Evolutionary conservation across 768 basidiomycete genomes (phyloP).

Genomic region (Hirschioporus abietinus): DNA sequence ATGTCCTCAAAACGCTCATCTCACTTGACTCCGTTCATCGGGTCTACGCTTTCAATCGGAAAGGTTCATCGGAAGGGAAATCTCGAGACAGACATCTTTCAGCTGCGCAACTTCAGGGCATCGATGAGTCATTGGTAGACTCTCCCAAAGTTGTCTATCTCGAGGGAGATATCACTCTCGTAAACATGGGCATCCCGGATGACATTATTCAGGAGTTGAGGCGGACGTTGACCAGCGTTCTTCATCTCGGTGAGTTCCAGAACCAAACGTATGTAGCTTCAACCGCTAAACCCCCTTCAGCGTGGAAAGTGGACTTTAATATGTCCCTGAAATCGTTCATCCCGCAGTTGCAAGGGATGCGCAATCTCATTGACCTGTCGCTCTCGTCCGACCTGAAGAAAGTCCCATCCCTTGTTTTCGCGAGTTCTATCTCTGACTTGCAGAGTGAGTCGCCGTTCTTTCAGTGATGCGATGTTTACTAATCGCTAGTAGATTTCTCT

Average conservation of each 20-base stretch:
- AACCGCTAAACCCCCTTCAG: conserved; percentile 13
- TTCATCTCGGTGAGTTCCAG: neutral
- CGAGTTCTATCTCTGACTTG: conserved; percentile 5
- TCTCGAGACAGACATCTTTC: conserved; percentile 23
- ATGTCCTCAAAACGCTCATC: conserved; percentile 22
- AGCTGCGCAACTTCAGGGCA: conserved; percentile 25
- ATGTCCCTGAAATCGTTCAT: conserved; percentile 27
- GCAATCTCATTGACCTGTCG: conserved; percentile 30
- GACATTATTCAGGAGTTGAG: conserved; percentile 23
- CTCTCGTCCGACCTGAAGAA: conserved; percentile 14
- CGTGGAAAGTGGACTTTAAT: conserved; percentile 38
- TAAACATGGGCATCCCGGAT: conserved; percentile 23
- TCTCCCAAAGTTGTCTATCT: conserved; percentile 28
- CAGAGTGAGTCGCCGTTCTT: neutral
- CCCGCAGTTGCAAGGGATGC: conserved; percentile 21
- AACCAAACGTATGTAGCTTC: neutral
- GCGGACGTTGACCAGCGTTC: neutral
- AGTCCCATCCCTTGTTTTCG: conserved; percentile 8
- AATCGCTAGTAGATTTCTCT: neutral
- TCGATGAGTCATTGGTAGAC: conserved; percentile 23
- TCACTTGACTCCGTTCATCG: conserved; percentile 10
- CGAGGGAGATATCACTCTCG: conserved; percentile 23
- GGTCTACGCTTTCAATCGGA: conserved; percentile 29
- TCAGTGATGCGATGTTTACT: neutral
- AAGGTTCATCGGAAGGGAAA: conserved; percentile 12